Evolutionary conservation across 2,329 filamentous ascomycete genomes (phyloP), one percentile per base, ranked within the genome.

Genomic region (Emericellopsis cladophorae): DNA sequence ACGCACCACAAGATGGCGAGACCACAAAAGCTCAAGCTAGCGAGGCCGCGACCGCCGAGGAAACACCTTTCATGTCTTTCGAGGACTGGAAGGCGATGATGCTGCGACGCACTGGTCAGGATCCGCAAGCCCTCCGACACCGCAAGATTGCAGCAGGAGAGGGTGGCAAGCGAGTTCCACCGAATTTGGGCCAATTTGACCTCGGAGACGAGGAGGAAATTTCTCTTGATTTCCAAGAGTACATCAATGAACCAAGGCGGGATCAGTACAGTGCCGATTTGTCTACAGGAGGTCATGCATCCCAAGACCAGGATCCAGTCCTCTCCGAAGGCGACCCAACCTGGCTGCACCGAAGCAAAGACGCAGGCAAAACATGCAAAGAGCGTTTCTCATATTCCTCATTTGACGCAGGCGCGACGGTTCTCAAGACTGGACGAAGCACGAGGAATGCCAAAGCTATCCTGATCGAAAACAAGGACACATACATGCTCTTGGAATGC

Each of bases 31-130:
- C 26, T 9, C 26, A 12, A 29, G 26, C 26, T n/a, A 18, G 37
- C 21, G 14, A 33, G 11, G 12, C 23, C 15, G 2, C 36, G 9
- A 34, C 23, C 21, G 50, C 53, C 16, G 48, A 51, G 12, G 47
- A 51, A 10, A 52, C 54, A 6, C 48, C 88, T 7, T 96, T 96
- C 58, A 78, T 96, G 51, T 95, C 92, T 0, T 98, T 98, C 51
- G 92, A 96, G 57, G 90, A 96, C 53, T 98, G 92, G 92, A 96
- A 95, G 64, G 86, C 83, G 54, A 84, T 89, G 67, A 95, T 94
- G 64, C 66, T 96, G 15, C 84, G 81, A 40, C 85, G 87, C 55
- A 81, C 78, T 4, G 90, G 87, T 11, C 90, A 95, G 54, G 72
- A 76, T 41, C 66, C 67, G 6, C 59, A 87, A 67, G 54, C 84